Evolutionary conservation across 805 yeast genomes (phyloP).

Genomic region (Hanseniaspora hatyaiensis): DNA sequence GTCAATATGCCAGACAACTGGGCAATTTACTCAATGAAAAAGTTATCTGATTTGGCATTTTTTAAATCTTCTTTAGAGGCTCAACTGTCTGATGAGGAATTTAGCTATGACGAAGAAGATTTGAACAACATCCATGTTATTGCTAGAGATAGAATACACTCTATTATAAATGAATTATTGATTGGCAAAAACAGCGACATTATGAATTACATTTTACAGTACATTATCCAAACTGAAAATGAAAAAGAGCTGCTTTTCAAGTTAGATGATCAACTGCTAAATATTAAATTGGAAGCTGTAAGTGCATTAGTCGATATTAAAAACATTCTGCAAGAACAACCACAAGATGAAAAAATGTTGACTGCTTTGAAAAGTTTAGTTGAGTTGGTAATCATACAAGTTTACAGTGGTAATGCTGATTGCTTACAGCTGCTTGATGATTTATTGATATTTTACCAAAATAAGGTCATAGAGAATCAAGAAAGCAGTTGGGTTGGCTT

Average conservation of each 20-base stretch:
- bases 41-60: constrained; percentile 28
- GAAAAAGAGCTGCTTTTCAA: constrained; percentile 27
- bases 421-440: constrained; percentile 66
- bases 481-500: constrained; percentile 36
- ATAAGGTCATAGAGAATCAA: constrained; percentile 25
- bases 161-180: constrained; percentile 52
- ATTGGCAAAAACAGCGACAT: constrained; percentile 30
- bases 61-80: constrained; percentile 23
- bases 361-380: constrained; percentile 64
- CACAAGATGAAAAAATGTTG: constrained; percentile 29
- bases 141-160: constrained; percentile 53
- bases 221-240: constrained; percentile 26
- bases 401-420: constrained; percentile 66
- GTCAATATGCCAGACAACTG: constrained; percentile 23
- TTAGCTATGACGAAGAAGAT: constrained; percentile 18
- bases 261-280: constrained; percentile 49
- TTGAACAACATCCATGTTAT: constrained; percentile 31
- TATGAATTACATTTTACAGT: constrained; percentile 33
- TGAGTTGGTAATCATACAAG: constrained; percentile 64
- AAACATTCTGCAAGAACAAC: not conserved
- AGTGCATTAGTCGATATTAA: constrained; percentile 36
- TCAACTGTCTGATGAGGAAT: constrained; percentile 18
- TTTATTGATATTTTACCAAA: constrained; percentile 45
- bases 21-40: constrained; percentile 26
- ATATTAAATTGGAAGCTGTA: constrained; percentile 39